Base-by-base conservation (phyloP, 805 yeast species). In the Brettanomyces sp. region DNA sequence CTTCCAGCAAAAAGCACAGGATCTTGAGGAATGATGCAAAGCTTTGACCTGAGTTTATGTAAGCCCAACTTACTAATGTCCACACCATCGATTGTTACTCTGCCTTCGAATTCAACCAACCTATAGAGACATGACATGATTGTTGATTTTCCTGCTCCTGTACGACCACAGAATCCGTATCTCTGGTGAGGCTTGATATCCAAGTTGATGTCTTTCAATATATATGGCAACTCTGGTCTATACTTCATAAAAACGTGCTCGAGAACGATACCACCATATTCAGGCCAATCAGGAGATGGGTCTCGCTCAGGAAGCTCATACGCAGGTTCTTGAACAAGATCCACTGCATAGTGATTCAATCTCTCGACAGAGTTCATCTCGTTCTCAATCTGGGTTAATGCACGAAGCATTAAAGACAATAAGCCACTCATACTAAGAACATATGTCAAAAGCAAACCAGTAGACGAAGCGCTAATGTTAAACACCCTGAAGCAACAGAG, bases 321-420 rank as follows among this genome's bases (percentile, higher is more conserved):
- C 0, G 85, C 73, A 4, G 85, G 83, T 63, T 86, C 95, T 53
- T 79, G 79, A 0, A 74, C 78, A 44, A 87, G 63, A 23, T 74
- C 66, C 53, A 62, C 72, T 1, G 85, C 87, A 60, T 85, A 82
- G 53, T 76, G 74, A 45, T 75, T 68, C 39, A 85, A 60, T 63
- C 95, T 74, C 60, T 85, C 93, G n/a, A 77, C 87, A 1, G 90
- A 78, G 53, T 82, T 85, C 84, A 86, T 79, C 58, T 84, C 85
- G 60, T 83, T 85, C 56, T 85, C 93, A 28, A 82, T 76, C 55
- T 79, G 80, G 0, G 91, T 83, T 54, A 76, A 64, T 22, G 84
- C 74, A 58, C 85, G 73, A 52, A 62, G 45, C 52, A 80, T 66
- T 45, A 76, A 67, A 14, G 80, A 73, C 47, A 81, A 62, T 47